phyloP scores from a whole-genome alignment of 2,329 filamentous ascomycete genomes.

The Fusarium mexicanum region DNA sequence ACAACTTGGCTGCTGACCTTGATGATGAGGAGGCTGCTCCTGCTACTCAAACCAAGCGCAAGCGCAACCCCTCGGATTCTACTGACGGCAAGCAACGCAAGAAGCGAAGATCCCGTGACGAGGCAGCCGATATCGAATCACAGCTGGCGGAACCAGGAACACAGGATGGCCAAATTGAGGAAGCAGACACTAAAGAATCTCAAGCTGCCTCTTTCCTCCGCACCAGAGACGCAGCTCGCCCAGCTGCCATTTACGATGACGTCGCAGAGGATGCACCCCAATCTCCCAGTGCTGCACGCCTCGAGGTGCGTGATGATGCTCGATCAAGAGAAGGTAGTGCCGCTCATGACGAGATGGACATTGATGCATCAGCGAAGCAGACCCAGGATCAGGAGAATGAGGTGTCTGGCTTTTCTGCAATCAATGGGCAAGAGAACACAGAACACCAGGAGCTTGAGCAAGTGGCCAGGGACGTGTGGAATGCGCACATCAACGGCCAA shows the following conservation, averaged over 20 bases:
- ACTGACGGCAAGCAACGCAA: conserved; percentile 47
- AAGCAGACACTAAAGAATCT: conserved; percentile 4
- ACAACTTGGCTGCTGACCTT: conserved; percentile 15
- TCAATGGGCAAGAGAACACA: conserved; percentile 9
- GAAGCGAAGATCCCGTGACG: conserved; percentile 45
- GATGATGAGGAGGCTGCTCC: conserved; percentile 31
- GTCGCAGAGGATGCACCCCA: conserved; percentile 32
- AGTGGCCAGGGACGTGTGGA: conserved; percentile 50
- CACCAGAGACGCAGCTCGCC: conserved; percentile 20
- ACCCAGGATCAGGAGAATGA: conserved; percentile 7
- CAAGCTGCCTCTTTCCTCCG: conserved; percentile 25
- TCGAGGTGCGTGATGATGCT: conserved; percentile 40
- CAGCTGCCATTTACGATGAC: conserved; percentile 32
- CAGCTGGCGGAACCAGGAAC: conserved; percentile 37
- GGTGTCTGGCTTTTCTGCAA: conserved; percentile 6
- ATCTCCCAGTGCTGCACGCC: conserved; percentile 44
- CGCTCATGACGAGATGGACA: conserved; percentile 39
- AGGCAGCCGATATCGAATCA: conserved; percentile 24
- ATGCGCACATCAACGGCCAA: conserved; percentile 47
- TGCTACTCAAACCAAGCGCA: conserved; percentile 45
- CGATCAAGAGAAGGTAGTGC: conserved; percentile 43
- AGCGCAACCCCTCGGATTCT: conserved; percentile 47
- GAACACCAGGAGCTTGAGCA: conserved; percentile 43
- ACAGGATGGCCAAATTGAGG: conserved; percentile 20
- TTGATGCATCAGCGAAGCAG: conserved; percentile 30